Percentiles rank a stretch among this genome's conserved stretches.
Evolutionary conservation across 2,329 filamentous ascomycete species (phyloP).

Genomic region (Phaeosphaeria sp.): DNA sequence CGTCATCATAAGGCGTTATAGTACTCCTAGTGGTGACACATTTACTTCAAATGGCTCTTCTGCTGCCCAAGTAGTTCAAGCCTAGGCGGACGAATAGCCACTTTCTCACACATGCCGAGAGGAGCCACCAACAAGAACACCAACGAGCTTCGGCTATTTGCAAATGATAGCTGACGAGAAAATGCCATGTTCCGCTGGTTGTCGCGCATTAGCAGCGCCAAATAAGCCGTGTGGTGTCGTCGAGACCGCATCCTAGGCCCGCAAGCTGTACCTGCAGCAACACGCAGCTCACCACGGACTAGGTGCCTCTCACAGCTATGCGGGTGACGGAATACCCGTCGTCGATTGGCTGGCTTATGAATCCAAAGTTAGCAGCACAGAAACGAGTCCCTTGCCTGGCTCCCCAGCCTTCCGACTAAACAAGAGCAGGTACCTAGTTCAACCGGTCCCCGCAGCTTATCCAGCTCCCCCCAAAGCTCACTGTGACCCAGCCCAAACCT

Average conservation of each 20-base stretch:
- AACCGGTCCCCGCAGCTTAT: slow-evolving; percentile 34
- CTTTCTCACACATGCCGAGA: no score
- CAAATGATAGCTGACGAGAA: background rate
- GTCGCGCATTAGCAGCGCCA: background rate
- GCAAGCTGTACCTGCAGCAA: slow-evolving; percentile 34
- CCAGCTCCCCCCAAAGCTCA: slow-evolving; percentile 24
- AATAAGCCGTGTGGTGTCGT: background rate
- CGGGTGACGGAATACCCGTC: slow-evolving; percentile 23
- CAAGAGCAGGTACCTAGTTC: slow-evolving; percentile 31
- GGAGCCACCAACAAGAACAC: background rate
- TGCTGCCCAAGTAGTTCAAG: no score
- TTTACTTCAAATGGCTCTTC: no score
- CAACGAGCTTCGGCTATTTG: background rate
- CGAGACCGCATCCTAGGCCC: slow-evolving; percentile 2
- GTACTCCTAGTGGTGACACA: no score
- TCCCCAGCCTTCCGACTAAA: slow-evolving; percentile 35
- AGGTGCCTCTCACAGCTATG: slow-evolving; percentile 12
- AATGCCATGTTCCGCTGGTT: background rate
- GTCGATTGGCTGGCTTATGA: slow-evolving; percentile 35
- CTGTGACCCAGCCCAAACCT: slow-evolving; percentile 25
- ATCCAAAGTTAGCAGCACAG: slow-evolving; percentile 33
- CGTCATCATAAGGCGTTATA: no score
- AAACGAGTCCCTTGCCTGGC: slow-evolving; percentile 36
- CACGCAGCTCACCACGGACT: slow-evolving; percentile 10
- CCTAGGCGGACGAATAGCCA: no score